phyloP scores from a whole-genome alignment of 2,329 filamentous ascomycete genomes.

The Aspergillus sp. region DNA sequence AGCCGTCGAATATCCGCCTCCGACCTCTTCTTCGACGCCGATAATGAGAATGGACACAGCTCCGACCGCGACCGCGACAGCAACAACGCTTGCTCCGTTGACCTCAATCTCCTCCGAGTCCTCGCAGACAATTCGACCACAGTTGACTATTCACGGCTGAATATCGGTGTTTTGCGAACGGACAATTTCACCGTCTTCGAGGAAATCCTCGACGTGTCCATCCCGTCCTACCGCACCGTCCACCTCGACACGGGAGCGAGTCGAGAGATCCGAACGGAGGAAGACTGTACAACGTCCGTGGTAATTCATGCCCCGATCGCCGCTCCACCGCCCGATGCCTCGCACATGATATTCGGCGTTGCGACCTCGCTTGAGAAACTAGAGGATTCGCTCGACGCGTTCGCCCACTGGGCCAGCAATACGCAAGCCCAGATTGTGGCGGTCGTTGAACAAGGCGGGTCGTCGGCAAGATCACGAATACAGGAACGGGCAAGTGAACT shows the following conservation, averaged over 20 bases:
- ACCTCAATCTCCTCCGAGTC: constrained; percentile 18
- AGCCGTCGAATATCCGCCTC: not conserved
- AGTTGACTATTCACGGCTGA: constrained; percentile 18
- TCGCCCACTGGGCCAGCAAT: constrained; percentile 54
- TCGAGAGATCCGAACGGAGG: constrained; percentile 16
- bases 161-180: constrained; percentile 18
- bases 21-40: not conserved
- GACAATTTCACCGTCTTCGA: constrained; percentile 19
- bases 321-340: constrained; percentile 32
- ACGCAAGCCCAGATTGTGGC: constrained; percentile 51
- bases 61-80: not conserved
- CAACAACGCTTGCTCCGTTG: constrained; percentile 15
- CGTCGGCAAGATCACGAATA: constrained; percentile 17
- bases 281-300: constrained; percentile 15
- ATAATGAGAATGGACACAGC: not conserved
- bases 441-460: constrained; percentile 41
- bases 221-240: constrained; percentile 18
- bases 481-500: constrained; percentile 25
- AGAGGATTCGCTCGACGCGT: constrained; percentile 46
- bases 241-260: constrained; percentile 21
- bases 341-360: constrained; percentile 54
- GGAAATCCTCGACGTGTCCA: constrained; percentile 11
- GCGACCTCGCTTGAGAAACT: constrained; percentile 52
- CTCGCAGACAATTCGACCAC: constrained; percentile 14
- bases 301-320: constrained; percentile 19